Percentiles rank a stretch among this genome's conserved stretches.
These are phyloP conservation scores for Entophlyctis helioformis DNA, from an alignment of 192 early-diverging fungal genomes.

Conservation along the genomic window DNA sequence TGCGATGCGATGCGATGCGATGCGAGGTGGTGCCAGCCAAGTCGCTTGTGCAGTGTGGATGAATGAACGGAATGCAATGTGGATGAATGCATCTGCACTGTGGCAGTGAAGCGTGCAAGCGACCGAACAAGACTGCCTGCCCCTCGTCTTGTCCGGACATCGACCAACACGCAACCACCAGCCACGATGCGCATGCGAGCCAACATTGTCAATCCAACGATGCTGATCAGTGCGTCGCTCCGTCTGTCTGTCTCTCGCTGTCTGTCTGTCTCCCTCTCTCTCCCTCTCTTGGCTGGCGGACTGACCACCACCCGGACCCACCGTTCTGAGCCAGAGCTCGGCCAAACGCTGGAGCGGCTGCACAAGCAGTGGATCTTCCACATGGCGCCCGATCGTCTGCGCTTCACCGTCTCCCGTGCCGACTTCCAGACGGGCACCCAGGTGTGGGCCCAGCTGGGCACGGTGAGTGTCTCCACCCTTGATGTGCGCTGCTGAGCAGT, in stretches of 20 bases:
- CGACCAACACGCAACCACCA: no score
- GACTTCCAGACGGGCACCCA: conserved; percentile 44
- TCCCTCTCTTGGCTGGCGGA: background rate
- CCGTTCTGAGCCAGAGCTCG: conserved; percentile 31
- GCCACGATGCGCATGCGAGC: conserved; percentile 8
- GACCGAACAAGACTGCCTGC: no score
- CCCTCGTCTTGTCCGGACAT: no score
- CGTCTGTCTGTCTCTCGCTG: background rate
- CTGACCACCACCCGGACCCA: background rate
- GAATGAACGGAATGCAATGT: no score
- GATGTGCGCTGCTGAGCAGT: background rate
- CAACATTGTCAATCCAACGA: conserved; percentile 13
- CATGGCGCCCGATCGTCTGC: conserved; percentile 46
- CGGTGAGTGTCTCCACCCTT: conserved; percentile 3
- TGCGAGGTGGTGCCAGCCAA: no score
- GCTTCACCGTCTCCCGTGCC: conserved; percentile 53
- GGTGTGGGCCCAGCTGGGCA: conserved; percentile 38
- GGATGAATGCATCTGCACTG: no score
- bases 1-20: no score
- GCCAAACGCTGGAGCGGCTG: conserved; percentile 57
- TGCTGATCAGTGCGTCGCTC: conserved; percentile 13
- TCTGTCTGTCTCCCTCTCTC: background rate
- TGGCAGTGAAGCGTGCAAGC: no score
- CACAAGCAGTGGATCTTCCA: conserved; percentile 54
- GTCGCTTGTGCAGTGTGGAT: no score